phyloP scores from a whole-genome alignment of 148 eudicot species.

The Cornus suecica region DNA sequence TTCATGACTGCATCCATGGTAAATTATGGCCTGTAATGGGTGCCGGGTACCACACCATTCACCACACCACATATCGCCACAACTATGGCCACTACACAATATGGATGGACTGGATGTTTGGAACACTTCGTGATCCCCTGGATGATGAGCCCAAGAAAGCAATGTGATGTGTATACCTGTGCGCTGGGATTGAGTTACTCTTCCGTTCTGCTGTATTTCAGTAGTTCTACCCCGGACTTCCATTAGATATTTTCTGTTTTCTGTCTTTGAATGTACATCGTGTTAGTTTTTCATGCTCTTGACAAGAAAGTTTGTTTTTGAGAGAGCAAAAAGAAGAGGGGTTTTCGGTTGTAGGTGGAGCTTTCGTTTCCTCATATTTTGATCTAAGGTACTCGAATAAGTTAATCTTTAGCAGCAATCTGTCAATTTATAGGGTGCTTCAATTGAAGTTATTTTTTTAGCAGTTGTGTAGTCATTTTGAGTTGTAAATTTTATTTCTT shows the following conservation, averaged over 20 bases:
- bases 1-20: conserved; percentile 84
- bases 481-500: no score
- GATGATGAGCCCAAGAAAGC: conserved; percentile 49
- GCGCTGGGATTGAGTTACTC: background rate
- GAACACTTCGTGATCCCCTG: conserved; percentile 68
- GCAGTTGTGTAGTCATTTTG: no score
- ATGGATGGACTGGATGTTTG: conserved; percentile 96
- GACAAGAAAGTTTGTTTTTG: conserved; percentile 8
- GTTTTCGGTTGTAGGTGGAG: background rate
- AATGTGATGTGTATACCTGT: conserved; percentile 15
- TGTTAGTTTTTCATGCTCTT: background rate
- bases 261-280: conserved; percentile 9
- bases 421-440: no score
- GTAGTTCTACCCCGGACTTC: conserved; percentile 2
- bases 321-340: background rate
- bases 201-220: background rate
- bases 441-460: no score
- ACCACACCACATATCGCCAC: conserved; percentile 87
- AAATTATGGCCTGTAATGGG: conserved; percentile 96
- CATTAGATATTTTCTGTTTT: background rate
- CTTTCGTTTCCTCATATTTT: background rate
- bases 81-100: conserved; percentile 90
- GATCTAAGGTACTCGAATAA: no score
- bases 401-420: no score
- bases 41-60: conserved; percentile 93